Percentiles rank a stretch among this genome's conserved stretches.
These are phyloP conservation scores for Penicillium desertorum DNA, from an alignment of 495 filamentous ascomycete genomes.

Conservation along the genomic window DNA sequence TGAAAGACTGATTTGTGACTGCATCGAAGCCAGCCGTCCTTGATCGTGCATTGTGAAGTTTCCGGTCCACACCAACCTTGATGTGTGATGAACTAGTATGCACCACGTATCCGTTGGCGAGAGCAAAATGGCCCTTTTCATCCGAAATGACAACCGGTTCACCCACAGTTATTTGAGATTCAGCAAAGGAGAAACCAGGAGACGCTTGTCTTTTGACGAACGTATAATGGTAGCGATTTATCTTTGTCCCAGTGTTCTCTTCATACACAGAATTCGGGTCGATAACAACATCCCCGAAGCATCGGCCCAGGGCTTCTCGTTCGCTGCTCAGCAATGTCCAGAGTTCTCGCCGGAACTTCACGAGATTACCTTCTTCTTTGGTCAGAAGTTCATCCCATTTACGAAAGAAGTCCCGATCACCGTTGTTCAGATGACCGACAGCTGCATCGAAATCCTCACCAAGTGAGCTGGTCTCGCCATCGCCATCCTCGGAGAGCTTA, in stretches of 20 bases:
- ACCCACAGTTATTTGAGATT: slow-evolving; percentile 85
- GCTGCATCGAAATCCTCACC: slow-evolving; percentile 72
- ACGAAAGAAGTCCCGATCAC: slow-evolving; percentile 78
- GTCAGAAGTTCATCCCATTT: slow-evolving; percentile 94
- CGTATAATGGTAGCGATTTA: slow-evolving; percentile 85
- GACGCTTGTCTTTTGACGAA: slow-evolving; percentile 65
- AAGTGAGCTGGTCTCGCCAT: slow-evolving; percentile 74
- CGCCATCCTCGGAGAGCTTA: slow-evolving; percentile 81
- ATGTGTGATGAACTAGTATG: slow-evolving; percentile 70
- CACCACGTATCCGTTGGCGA: slow-evolving; percentile 87
- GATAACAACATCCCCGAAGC: slow-evolving; percentile 72
- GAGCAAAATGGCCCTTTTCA: slow-evolving; percentile 89
- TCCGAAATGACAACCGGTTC: slow-evolving; percentile 97
- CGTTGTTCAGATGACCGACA: slow-evolving; percentile 68
- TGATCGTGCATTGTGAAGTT: slow-evolving; percentile 81
- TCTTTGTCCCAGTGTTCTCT: slow-evolving; percentile 66
- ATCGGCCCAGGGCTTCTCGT: slow-evolving; percentile 81
- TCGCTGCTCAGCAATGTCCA: slow-evolving; percentile 94
- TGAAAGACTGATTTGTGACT: slow-evolving; percentile 76
- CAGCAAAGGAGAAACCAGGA: slow-evolving; percentile 72
- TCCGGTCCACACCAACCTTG: slow-evolving; percentile 82
- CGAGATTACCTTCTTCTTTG: slow-evolving; percentile 86
- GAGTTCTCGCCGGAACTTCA: slow-evolving; percentile 80
- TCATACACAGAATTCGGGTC: slow-evolving; percentile 72
- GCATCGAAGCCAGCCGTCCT: slow-evolving; percentile 71